Evolutionary conservation across 495 filamentous ascomycete genomes (phyloP).

Genomic region (Aspergillus baeticus): DNA sequence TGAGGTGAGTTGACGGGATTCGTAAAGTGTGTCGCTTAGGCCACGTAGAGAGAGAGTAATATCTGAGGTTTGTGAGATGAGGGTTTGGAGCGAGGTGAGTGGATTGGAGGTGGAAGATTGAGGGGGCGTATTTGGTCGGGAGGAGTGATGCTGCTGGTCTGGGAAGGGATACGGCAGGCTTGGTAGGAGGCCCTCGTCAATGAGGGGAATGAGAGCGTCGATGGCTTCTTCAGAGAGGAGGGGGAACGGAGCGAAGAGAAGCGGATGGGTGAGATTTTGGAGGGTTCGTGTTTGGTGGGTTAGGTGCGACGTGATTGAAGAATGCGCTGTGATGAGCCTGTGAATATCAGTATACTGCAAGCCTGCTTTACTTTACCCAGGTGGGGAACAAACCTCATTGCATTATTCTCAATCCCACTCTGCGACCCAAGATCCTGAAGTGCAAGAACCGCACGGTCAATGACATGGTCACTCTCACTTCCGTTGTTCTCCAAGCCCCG

Average conservation of each 20-base stretch:
- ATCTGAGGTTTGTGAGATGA: constrained; percentile 63
- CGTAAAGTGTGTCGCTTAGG: constrained; percentile 89
- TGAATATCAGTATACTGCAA: constrained; percentile 19
- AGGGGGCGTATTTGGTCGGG: constrained; percentile 37
- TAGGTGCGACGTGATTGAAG: constrained; percentile 78
- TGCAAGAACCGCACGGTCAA: constrained; percentile 68
- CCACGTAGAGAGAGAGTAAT: constrained; percentile 77
- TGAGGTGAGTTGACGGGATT: constrained; percentile 83
- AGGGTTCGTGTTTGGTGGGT: constrained; percentile 80
- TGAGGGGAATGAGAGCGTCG: constrained; percentile 64
- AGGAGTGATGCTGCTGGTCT: constrained; percentile 52
- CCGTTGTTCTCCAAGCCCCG: constrained; percentile 72
- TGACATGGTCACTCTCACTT: constrained; percentile 63
- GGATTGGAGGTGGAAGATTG: constrained; percentile 34
- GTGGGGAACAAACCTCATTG: constrained; percentile 60
- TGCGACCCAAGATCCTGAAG: constrained; percentile 81
- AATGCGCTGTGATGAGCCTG: constrained; percentile 85
- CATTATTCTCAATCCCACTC: constrained; percentile 73
- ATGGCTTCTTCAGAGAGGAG: constrained; percentile 65
- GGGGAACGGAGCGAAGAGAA: constrained; percentile 50
- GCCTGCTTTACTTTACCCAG: constrained; percentile 1
- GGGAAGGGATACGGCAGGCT: constrained; percentile 47
- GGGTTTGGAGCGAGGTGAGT: constrained; percentile 54
- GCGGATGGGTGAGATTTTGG: constrained; percentile 73
- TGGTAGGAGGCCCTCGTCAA: constrained; percentile 54